Evolutionary conservation across 495 filamentous ascomycete species (phyloP).

Genomic region (Coniosporium apollinis): DNA sequence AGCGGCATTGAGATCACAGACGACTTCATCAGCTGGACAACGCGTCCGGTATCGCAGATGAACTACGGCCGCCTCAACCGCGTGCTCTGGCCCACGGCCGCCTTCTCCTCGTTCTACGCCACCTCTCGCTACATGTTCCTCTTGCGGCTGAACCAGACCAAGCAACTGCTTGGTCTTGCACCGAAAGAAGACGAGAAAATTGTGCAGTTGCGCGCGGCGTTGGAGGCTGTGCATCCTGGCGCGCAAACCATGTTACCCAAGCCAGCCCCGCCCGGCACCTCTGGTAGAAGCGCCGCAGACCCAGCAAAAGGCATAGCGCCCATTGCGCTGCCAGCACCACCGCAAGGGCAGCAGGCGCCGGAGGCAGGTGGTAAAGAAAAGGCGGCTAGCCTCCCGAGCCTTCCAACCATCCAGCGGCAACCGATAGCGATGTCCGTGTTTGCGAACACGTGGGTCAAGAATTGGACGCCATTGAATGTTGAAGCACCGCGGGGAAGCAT

Average conservation of each 20-base stretch:
- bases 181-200: conserved; percentile 1
- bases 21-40: conserved; percentile 33
- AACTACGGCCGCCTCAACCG: conserved; percentile 24
- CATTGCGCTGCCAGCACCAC: too few relatives aligned
- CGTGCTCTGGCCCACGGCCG: conserved; percentile 27
- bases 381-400: neutral
- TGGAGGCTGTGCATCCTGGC: neutral
- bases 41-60: conserved; percentile 25
- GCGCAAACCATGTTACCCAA: neutral
- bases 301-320: too few relatives aligned
- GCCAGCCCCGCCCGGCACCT: neutral
- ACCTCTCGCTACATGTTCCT: conserved; percentile 16
- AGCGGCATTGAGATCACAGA: conserved; percentile 42
- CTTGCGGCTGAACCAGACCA: conserved; percentile 14
- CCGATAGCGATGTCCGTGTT: conserved; percentile 34
- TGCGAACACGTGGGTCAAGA: conserved; percentile 31
- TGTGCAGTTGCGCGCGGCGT: neutral
- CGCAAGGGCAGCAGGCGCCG: conserved; percentile 2
- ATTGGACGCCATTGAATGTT: conserved; percentile 24
- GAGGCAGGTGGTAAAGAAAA: neutral
- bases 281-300: neutral
- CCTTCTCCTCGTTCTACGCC: conserved; percentile 23
- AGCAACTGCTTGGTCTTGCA: conserved; percentile 9
- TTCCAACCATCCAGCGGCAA: too few relatives aligned
- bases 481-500: conserved; percentile 47